These are phyloP conservation scores for Trapa incisa DNA, from an alignment of 345 rosid genomes.

Conservation along the genomic window DNA sequence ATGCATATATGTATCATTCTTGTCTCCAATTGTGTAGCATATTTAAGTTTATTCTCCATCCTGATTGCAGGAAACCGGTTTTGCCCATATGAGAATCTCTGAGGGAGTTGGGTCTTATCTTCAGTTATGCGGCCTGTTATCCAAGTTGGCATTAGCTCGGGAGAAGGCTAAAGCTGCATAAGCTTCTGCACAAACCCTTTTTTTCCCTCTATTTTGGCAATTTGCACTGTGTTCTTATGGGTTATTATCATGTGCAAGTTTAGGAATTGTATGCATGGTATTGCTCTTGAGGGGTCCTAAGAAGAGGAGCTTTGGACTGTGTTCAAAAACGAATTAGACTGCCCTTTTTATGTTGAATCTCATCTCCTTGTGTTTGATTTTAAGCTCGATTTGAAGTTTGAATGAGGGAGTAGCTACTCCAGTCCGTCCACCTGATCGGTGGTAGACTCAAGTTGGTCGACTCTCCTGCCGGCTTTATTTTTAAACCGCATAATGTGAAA, in stretches of 20 bases:
- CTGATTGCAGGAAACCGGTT: constrained; percentile 72
- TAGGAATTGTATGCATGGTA: not conserved
- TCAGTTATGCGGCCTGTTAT: constrained; percentile 85
- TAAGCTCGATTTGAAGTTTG: no score
- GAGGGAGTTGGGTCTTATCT: constrained; percentile 97
- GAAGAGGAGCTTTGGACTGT: no score
- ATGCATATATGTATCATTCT: not conserved
- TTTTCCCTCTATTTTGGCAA: not conserved
- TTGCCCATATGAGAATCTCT: constrained; percentile 93
- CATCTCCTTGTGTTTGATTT: no score
- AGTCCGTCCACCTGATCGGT: no score
- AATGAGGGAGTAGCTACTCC: no score
- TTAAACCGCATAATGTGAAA: no score
- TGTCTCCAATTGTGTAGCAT: no score
- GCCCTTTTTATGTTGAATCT: no score
- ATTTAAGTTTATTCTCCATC: not conserved
- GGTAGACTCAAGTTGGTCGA: no score
- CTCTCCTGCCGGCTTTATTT: no score
- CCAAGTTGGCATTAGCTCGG: constrained; percentile 64
- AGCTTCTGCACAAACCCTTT: not conserved
- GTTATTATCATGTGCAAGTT: not conserved
- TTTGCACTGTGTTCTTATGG: not conserved
- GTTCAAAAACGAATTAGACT: no score
- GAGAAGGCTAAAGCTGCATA: constrained; percentile 68
- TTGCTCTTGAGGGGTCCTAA: not conserved